These are phyloP conservation scores for Phytophthora ohioensis DNA, from an alignment of 352 stramenopile species.

Conservation along the genomic window DNA sequence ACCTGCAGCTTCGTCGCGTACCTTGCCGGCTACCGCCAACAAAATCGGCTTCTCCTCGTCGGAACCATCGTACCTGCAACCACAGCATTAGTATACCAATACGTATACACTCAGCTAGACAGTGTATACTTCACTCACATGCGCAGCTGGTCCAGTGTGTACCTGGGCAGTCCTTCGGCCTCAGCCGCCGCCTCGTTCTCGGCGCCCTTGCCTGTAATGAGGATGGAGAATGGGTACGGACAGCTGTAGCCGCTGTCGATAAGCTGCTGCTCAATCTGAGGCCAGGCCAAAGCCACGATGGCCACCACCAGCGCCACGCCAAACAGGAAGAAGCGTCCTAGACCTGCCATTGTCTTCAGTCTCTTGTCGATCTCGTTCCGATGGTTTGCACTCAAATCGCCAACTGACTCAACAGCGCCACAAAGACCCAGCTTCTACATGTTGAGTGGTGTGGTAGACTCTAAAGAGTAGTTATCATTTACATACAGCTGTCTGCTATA, in stretches of 20 bases:
- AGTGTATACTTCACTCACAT: constrained; percentile 38
- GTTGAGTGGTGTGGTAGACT: background rate
- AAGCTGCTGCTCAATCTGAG: constrained; percentile 78
- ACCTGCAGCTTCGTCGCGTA: constrained; percentile 25
- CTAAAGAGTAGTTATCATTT: background rate
- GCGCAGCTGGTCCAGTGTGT: constrained; percentile 72
- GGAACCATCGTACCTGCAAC: constrained; percentile 68
- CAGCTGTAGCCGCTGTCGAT: constrained; percentile 57
- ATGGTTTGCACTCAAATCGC: constrained; percentile 28
- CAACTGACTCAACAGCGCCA: constrained; percentile 17
- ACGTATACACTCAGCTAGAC: constrained; percentile 4
- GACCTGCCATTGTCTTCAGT: constrained; percentile 36
- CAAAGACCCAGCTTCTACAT: constrained; percentile 21
- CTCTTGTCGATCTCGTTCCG: constrained; percentile 23
- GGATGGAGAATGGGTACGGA: constrained; percentile 72
- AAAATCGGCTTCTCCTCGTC: constrained; percentile 74
- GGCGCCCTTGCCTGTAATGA: constrained; percentile 38
- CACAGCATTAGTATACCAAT: constrained; percentile 16
- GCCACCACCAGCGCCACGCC: constrained; percentile 61
- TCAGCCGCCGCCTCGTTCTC: constrained; percentile 32
- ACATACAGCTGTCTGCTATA: background rate
- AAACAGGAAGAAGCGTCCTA: constrained; percentile 53
- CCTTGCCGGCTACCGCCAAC: constrained; percentile 76
- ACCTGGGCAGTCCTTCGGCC: constrained; percentile 50
- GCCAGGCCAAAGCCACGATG: constrained; percentile 71